Evolutionary conservation across 179 eudicot genomes (phyloP).

Genomic region (Silene coronaria): DNA sequence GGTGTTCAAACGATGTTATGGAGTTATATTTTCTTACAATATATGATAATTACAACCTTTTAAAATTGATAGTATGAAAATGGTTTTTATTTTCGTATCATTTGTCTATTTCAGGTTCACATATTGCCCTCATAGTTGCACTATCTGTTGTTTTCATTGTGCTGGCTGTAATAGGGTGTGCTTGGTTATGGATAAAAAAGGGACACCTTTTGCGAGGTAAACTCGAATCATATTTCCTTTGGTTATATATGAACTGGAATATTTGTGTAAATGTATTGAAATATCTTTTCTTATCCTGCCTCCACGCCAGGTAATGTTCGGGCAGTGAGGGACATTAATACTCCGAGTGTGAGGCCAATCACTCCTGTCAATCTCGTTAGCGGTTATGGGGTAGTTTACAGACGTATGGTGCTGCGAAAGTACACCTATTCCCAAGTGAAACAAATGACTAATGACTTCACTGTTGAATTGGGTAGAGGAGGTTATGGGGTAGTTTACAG

Average conservation of each 20-base stretch:
- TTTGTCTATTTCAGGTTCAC: not conserved
- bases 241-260: not conserved
- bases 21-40: too few relatives aligned
- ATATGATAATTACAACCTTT: too few relatives aligned
- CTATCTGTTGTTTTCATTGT: slow-evolving; percentile 4
- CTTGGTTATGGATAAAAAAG: slow-evolving; percentile 3
- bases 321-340: not conserved
- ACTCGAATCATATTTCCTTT: not conserved
- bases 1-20: not conserved
- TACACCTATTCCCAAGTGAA: slow-evolving; percentile 14
- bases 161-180: not conserved
- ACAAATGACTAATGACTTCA: slow-evolving; percentile 9
- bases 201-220: not conserved
- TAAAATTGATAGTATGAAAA: not conserved
- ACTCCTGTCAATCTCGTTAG: too few relatives aligned
- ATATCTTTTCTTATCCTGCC: not conserved
- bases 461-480: slow-evolving; percentile 7
- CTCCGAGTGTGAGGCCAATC: not conserved
- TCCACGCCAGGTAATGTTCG: not conserved
- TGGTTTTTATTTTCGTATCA: not conserved
- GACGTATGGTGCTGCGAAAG: too few relatives aligned
- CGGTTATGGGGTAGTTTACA: too few relatives aligned
- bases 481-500: slow-evolving; percentile 18
- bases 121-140: not conserved
- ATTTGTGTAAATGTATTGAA: not conserved